Conservation (phyloP, 2,329 filamentous ascomycete species). For the Fusarium abutilonis region DNA sequence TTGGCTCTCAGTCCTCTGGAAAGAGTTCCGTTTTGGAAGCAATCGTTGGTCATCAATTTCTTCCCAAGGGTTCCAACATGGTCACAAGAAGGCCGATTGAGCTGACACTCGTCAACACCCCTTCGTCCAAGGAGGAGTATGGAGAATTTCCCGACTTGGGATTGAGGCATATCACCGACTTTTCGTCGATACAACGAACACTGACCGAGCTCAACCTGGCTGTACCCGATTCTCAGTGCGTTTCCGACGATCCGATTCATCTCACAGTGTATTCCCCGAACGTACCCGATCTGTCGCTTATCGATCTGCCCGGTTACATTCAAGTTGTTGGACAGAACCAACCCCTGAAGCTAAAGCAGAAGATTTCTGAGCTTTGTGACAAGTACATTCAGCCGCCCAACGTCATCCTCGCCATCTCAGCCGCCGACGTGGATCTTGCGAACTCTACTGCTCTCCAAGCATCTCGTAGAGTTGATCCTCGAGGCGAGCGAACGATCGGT, state of each 20-base stretch:
- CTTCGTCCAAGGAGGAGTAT: slow-evolving; percentile 85
- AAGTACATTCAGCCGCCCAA: slow-evolving; percentile 98
- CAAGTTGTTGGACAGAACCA: slow-evolving; percentile 94
- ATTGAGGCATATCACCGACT: slow-evolving; percentile 89
- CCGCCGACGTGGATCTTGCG: slow-evolving; percentile 94
- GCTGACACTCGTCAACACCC: slow-evolving; percentile 94
- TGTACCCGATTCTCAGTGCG: slow-evolving; percentile 89
- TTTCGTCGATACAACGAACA: slow-evolving; percentile 89
- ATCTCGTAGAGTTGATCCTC: slow-evolving; percentile 89
- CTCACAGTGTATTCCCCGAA: slow-evolving; percentile 95
- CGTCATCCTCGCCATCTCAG: slow-evolving; percentile 95
- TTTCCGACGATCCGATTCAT: slow-evolving; percentile 96
- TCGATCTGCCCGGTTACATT: slow-evolving; percentile 96
- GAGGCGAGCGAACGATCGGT: slow-evolving; percentile 95
- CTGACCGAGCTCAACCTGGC: slow-evolving; percentile 94
- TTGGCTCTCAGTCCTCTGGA: slow-evolving; percentile 96
- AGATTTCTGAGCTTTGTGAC: slow-evolving; percentile 94
- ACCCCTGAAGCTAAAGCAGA: slow-evolving; percentile 89
- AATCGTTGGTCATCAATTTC: slow-evolving; percentile 96
- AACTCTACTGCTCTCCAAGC: slow-evolving; percentile 94
- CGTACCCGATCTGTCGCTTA: slow-evolving; percentile 93
- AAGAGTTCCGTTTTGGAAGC: slow-evolving; percentile 98
- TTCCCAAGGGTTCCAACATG: slow-evolving; percentile 99
- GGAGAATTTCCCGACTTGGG: slow-evolving; percentile 96
- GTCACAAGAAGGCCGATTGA: slow-evolving; percentile 96